Base-by-base conservation (phyloP, 2,329 filamentous ascomycete genomes). In the Pleoardoris graminearum region DNA sequence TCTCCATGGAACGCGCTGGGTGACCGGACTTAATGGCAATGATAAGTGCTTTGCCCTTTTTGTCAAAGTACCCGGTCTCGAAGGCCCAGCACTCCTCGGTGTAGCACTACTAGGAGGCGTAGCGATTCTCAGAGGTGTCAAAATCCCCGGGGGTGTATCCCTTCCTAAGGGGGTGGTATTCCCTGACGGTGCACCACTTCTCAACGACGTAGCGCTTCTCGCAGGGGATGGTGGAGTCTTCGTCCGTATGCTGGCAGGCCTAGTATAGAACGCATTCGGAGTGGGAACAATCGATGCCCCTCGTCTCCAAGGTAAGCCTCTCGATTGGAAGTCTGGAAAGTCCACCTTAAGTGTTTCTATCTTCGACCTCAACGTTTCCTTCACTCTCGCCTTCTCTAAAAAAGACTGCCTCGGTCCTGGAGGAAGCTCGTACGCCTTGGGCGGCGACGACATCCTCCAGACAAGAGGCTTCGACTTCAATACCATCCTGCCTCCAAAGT, bases 281-380 rank as follows among this genome's bases (percentile, higher is more conserved):
- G 70, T 74, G 3, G 32, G 53, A 21, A 66, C 25, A 55, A 72
- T 62, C 8, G 66, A 71, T 22, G 45, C 52, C 41, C 70, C 66
- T 27, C 66, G 67, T 19, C 58, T 55, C 23, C 6, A 30, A 14
- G 62, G 54, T 12, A 65, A 41, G 17, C 48, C 51, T n/a, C 48
- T 55, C 10, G 49, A 44, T 16, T 59, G 54, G 38, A 59, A 55
- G 37, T 60, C 57, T 12, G 61, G 53, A 17, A 68, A 58, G 32
- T 56, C 44, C n/a, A 62, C 67, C 21, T 61, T 62, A 46, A 71
- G 47, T 41, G 49, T 48, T 10, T 55, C 46, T 37, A 70, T 17
- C 10, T 63, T 58, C 51, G 27, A 44, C 35, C 60, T 53, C 49
- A 66, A 37, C 5, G 57, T 61, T 42, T 62, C 56, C 42, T 57